Base-by-base conservation (phyloP, 2,329 filamentous ascomycete species). In the Penicillium expansum region DNA sequence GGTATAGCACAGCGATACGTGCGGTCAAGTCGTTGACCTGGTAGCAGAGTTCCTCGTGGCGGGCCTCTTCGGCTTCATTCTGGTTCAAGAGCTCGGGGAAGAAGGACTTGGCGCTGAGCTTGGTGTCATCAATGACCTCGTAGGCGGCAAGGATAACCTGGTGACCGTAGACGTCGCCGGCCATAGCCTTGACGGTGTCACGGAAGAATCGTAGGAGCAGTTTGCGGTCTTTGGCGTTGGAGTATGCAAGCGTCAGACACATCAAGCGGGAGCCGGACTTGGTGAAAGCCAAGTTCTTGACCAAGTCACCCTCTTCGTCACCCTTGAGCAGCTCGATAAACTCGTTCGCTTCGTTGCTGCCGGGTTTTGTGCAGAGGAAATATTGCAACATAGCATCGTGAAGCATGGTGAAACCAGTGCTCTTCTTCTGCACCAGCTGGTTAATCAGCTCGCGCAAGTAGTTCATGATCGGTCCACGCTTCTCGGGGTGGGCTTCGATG, bases 341-440 rank as follows among this genome's bases (percentile, higher is more conserved):
- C 67, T 96, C 92, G 32, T 82, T 89, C 41, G 91, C 87, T 72
- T 97, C 93, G 56, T 90, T 86, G 43, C 87, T 90, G 4, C 89
- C 92, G 5, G 84, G 80, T 62, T 89, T 87, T 45, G 87, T 86
- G 67, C 89, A 93, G 52, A 91, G 78, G 76, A 93, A 97, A 76
- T 97, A 99, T 73, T 99, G 93, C 58, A 97, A 81, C 92, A 99
- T 96, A 48, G 94, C 94, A 69, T 97, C 94, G 75, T 99, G 95
- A 20, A 99, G 84, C 83, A 99, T 95, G 2, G 93, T 97, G 77
- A 99, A 97, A 10, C 91, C 93, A 0, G 91, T 95, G 77, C 94
- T 87, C 77, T 94, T 94, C 84, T 99, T 99, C 77, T 99, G 92
- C 47, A 97, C 84, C 41, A 99, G 83, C 60, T 89, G 86, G 76